Conservation (phyloP, 495 filamentous ascomycete genomes). For the Pyrenula aspistea region DNA sequence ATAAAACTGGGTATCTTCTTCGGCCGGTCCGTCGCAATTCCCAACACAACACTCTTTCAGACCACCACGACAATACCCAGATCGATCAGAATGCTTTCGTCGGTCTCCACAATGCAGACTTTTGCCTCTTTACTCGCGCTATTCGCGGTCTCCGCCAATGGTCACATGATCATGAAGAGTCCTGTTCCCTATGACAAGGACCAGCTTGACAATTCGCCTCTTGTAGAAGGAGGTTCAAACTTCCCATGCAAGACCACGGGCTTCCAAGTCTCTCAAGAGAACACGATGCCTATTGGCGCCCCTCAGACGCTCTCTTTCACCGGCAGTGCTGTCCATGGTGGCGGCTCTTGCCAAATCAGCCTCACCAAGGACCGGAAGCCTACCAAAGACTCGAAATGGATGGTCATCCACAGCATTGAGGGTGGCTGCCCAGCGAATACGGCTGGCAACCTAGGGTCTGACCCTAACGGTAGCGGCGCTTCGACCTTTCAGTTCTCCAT, state of each 20-base stretch:
- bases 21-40: not conserved
- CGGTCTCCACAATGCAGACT: conserved; percentile 5
- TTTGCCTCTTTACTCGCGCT: conserved; percentile 31
- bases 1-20: not conserved
- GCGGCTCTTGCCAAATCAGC: conserved; percentile 77
- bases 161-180: conserved; percentile 60
- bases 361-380: conserved; percentile 65
- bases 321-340: conserved; percentile 61
- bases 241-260: conserved; percentile 62
- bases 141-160: conserved; percentile 32
- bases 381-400: conserved; percentile 39
- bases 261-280: conserved; percentile 9
- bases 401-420: conserved; percentile 72
- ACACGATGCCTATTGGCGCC: conserved; percentile 20
- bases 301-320: conserved; percentile 16
- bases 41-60: not conserved
- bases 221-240: conserved; percentile 45
- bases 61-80: not conserved
- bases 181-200: conserved; percentile 53
- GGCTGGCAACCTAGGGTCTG: conserved; percentile 22
- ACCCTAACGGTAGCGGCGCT: conserved; percentile 11
- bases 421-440: conserved; percentile 62
- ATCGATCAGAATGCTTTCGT: conserved; percentile 1
- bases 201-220: conserved; percentile 46
- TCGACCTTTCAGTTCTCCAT: conserved; percentile 34